Evolutionary conservation across 1,139 yeast species (phyloP).

Genomic region (Eremothecium sinecaudum): DNA sequence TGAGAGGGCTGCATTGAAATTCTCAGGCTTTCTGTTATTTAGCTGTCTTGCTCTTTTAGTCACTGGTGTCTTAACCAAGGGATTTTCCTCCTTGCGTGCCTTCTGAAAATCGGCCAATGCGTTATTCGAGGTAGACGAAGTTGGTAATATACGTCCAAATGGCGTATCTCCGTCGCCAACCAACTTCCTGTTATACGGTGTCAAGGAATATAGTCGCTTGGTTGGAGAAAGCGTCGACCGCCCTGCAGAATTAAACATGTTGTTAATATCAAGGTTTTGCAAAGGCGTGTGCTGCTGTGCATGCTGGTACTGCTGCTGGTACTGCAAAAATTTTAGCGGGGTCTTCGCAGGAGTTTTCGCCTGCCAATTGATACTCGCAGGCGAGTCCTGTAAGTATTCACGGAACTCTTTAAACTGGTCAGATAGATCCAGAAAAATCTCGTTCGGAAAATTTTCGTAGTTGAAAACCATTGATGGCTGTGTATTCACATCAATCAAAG

Average conservation of each 20-base stretch:
- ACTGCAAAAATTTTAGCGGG: constrained; percentile 22
- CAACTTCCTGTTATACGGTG: constrained; percentile 28
- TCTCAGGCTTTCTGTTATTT: constrained; percentile 6
- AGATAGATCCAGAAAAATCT: constrained; percentile 27
- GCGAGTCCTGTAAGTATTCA: constrained; percentile 30
- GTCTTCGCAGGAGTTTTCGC: constrained; percentile 29
- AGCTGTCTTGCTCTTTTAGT: constrained; percentile 4
- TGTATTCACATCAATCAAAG: constrained; percentile 19
- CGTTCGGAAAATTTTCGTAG: constrained; percentile 22
- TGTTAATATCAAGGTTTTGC: constrained; percentile 26
- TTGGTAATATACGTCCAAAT: constrained; percentile 16
- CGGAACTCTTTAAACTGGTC: constrained; percentile 29
- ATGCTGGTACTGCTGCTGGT: constrained; percentile 4
- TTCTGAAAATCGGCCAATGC: constrained; percentile 30
- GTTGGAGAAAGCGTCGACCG: constrained; percentile 23
- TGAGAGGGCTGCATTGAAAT: not conserved
- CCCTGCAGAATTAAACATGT: constrained; percentile 25
- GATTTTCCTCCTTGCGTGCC: constrained; percentile 22
- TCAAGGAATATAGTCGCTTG: constrained; percentile 23
- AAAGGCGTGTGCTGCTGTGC: constrained; percentile 20
- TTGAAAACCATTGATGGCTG: constrained; percentile 29
- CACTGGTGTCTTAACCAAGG: constrained; percentile 6
- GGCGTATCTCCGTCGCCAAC: constrained; percentile 28
- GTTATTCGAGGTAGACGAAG: constrained; percentile 20
- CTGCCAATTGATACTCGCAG: constrained; percentile 27